A percentile compares a stretch with the other conserved stretches of the same genome.
Evolutionary conservation across 140 eudicot species (phyloP).

Genomic region (Stevia rebaudiana): DNA sequence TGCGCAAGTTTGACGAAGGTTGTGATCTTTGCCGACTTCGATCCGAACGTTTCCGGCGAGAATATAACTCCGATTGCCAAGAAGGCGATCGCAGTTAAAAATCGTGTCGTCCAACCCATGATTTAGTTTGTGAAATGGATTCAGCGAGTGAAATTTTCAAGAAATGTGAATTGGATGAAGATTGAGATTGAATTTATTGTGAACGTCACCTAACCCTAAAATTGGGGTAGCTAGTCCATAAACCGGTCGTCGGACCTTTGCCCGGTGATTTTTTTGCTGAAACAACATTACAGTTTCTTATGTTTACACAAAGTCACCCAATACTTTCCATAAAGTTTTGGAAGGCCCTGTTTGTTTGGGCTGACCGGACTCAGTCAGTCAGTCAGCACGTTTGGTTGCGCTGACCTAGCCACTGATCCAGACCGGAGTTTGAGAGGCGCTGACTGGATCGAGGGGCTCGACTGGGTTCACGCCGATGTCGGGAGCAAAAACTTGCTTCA

Average conservation of each 20-base stretch:
- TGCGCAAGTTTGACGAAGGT: conserved; percentile 64
- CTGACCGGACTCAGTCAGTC: too few species aligned
- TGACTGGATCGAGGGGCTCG: too few species aligned
- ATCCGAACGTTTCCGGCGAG: conserved; percentile 86
- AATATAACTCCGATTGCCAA: conserved; percentile 74
- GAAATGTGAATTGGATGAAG: neutral
- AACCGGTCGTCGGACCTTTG: conserved; percentile 4
- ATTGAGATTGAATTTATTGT: conserved; percentile 7
- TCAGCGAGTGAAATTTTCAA: neutral
- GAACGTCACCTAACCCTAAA: conserved; percentile 18
- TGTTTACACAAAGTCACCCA: neutral
- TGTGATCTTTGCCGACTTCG: conserved; percentile 52
- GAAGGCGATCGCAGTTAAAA: conserved; percentile 63
- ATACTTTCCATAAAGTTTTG: too few species aligned
- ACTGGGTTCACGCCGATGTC: too few species aligned
- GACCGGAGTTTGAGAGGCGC: too few species aligned
- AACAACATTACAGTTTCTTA: neutral
- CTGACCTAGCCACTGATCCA: too few species aligned
- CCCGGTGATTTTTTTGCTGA: conserved; percentile 1
- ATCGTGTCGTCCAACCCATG: conserved; percentile 89
- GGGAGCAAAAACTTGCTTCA: too few species aligned
- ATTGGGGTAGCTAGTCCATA: neutral
- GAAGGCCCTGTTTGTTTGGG: too few species aligned
- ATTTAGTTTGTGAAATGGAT: neutral
- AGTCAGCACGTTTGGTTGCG: too few species aligned